phyloP scores from a whole-genome alignment of 345 rosid genomes.

The Citrus hindsii region DNA sequence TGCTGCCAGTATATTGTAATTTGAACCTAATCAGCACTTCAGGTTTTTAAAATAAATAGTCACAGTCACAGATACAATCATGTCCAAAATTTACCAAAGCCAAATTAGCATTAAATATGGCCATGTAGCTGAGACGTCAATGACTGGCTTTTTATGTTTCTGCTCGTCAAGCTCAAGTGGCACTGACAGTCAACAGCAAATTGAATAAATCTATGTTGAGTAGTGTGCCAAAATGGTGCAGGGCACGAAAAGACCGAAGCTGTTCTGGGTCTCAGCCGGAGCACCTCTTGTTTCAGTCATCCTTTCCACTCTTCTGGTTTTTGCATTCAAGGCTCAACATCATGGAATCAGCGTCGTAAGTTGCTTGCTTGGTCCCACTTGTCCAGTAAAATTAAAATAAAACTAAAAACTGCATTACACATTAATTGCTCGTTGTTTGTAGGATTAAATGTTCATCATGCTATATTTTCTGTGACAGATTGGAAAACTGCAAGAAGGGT shows the following conservation, averaged over 20 bases:
- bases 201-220: slow-evolving; percentile 3
- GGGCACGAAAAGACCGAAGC: slow-evolving; percentile 74
- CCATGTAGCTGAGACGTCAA: background rate
- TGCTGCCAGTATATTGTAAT: background rate
- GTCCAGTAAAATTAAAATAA: background rate
- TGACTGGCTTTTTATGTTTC: background rate
- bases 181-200: background rate
- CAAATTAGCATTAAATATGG: background rate
- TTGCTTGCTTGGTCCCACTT: background rate
- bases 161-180: background rate
- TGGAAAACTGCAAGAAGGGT: slow-evolving; percentile 79
- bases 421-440: background rate
- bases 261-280: slow-evolving; percentile 87
- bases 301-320: slow-evolving; percentile 71
- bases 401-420: background rate
- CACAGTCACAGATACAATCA: background rate
- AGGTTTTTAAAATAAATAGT: too few relatives aligned
- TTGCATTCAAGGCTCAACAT: slow-evolving; percentile 68
- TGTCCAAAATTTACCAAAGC: background rate
- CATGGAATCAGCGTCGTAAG: slow-evolving; percentile 74
- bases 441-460: background rate
- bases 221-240: slow-evolving; percentile 31
- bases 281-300: slow-evolving; percentile 78
- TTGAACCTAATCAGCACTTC: background rate
- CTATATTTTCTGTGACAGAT: slow-evolving; percentile 28